Conservation (phyloP, 768 basidiomycete species). For the Hortiboletus flavorubellus region DNA sequence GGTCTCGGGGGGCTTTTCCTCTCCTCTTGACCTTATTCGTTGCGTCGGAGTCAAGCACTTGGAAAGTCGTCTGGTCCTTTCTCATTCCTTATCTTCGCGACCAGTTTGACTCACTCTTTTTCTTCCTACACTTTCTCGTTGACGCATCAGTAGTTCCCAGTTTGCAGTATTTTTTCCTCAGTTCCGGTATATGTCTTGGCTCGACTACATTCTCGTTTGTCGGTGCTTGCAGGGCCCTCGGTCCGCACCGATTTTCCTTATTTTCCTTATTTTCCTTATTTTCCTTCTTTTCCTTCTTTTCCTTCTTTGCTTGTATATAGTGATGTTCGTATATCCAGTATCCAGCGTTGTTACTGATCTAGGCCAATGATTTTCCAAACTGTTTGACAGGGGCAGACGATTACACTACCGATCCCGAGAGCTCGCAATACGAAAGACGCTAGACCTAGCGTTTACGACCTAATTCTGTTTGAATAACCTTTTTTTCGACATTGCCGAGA, state of each 20-base stretch:
- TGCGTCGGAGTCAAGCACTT: not conserved
- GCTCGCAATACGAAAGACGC: no score
- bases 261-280: no score
- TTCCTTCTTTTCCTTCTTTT: not conserved
- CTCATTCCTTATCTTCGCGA: not conserved
- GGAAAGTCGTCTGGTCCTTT: slow-evolving; percentile 2
- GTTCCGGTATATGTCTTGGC: not conserved
- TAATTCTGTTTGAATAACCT: no score
- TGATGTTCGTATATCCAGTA: not conserved
- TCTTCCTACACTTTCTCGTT: not conserved
- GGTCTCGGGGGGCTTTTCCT: not conserved
- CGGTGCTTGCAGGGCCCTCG: not conserved
- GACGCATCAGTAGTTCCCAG: no score
- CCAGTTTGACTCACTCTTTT: not conserved
- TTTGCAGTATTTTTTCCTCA: not conserved
- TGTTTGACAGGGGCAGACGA: not conserved
- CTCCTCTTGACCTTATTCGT: not conserved
- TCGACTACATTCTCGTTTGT: not conserved
- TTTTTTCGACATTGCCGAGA: no score
- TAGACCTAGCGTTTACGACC: no score
- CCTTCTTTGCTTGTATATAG: not conserved
- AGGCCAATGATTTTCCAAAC: not conserved
- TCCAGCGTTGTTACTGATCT: not conserved
- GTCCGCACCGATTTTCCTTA: not conserved
- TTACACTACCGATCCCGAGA: no score